Conservation (phyloP, 1,139 yeast species). For the Kodamaea alishanica region DNA sequence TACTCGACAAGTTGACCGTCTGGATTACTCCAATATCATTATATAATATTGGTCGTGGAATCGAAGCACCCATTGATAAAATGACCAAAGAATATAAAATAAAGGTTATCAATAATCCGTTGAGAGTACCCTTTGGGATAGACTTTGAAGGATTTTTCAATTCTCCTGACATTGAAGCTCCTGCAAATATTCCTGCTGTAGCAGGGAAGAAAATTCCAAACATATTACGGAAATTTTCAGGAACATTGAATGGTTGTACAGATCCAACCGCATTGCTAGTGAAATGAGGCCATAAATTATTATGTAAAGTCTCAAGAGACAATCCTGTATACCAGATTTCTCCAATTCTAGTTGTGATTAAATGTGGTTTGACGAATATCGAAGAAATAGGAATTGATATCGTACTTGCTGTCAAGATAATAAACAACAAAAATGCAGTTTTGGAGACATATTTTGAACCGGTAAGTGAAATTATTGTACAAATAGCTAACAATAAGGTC, state of each 20-base stretch:
- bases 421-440: conserved; percentile 75
- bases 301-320: conserved; percentile 58
- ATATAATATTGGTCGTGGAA: conserved; percentile 73
- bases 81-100: conserved; percentile 71
- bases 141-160: conserved; percentile 77
- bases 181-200: conserved; percentile 96
- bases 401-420: conserved; percentile 67
- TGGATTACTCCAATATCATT: conserved; percentile 81
- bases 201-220: conserved; percentile 98
- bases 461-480: conserved; percentile 74
- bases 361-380: conserved; percentile 54
- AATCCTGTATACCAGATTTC: conserved; percentile 66
- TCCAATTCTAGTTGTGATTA: conserved; percentile 46
- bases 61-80: conserved; percentile 69
- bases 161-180: conserved; percentile 99
- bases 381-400: conserved; percentile 80
- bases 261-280: conserved; percentile 94
- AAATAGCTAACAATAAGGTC: conserved; percentile 59
- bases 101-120: conserved; percentile 77
- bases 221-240: conserved; percentile 74
- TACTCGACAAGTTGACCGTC: conserved; percentile 67
- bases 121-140: conserved; percentile 85
- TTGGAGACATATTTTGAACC: conserved; percentile 83
- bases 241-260: conserved; percentile 46
- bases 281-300: conserved; percentile 71